Base-by-base conservation (phyloP, 176 grass and related monocot genomes). In the Lolium perenne region DNA sequence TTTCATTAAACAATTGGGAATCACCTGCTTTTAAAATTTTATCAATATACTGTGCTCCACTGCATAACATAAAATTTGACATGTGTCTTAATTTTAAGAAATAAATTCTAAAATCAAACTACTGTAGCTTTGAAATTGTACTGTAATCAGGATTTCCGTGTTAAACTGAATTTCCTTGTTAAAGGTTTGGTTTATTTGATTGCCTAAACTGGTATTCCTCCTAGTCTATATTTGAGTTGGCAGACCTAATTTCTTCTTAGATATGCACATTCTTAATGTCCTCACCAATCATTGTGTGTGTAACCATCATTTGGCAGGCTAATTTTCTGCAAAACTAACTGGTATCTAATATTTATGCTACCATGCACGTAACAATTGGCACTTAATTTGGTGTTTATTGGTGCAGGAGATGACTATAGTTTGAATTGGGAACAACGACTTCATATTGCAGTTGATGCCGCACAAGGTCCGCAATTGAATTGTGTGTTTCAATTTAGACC, bases 401-500 rank as follows among this genome's bases (percentile, higher is more conserved):
- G 26, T 74, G 56, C 38, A 80, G 85, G 78, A 20, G 45, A 59
- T 10, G 11, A 58, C 26, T 40, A 18, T 12, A 17, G 16, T 71
- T 59, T 87, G 84, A 57, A 20, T 18, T 89, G 87, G 87, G 81
- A 62, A 70, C 63, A 89, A 22, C 75, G 87, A 25, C 81, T 89
- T 71, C 80, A 79, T 70, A 85, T 89, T 85, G 87, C 87, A 85
- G 22, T 84, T 63, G 82, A 89, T 53, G 87, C 87, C 4, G 87
- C 87, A 73, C 87, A 90, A 90, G 88, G 78, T 86, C 48, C 8
- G 57, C 12, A 82, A 22, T 67, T 71, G 5, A 29, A 26, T 84
- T 54, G 29, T 29, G 26, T 9, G 20, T 69, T 67, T 22, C 26
- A 25, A 69, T 15, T 82, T 22, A 11, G 25, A 43, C 14, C 48